Conservation (phyloP, 306 rosid genomes). For the Cicer chorassanicum region DNA sequence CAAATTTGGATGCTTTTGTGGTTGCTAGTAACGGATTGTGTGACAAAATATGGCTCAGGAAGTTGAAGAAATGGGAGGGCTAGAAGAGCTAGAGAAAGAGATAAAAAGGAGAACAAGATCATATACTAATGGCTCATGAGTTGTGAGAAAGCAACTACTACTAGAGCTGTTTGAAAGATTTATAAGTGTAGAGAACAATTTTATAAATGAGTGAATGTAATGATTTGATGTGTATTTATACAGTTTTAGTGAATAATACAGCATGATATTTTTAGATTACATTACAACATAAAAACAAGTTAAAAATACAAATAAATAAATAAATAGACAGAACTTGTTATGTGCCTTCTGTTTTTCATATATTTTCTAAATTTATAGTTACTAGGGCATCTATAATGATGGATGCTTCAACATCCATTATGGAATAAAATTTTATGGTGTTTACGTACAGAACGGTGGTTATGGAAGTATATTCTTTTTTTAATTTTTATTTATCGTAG, state of each 20-base stretch:
- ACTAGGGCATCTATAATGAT: no score
- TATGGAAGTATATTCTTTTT: no score
- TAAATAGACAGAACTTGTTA: no score
- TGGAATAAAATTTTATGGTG: no score
- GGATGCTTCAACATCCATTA: no score
- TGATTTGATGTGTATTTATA: constrained; percentile 1
- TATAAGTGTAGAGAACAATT: constrained; percentile 38
- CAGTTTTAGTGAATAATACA: neutral
- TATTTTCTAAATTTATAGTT: no score
- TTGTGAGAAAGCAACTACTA: constrained; percentile 16
- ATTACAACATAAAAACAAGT: no score
- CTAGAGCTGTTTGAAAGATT: constrained; percentile 6
- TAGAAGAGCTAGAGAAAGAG: constrained; percentile 85
- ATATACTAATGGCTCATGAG: constrained; percentile 38
- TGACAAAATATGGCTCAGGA: constrained; percentile 62
- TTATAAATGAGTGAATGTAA: constrained; percentile 24
- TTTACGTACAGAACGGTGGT: no score
- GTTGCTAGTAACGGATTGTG: constrained; percentile 1
- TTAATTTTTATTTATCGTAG: no score
- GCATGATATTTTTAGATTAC: neutral
- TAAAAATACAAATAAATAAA: no score
- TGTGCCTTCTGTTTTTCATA: no score
- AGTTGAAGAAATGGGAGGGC: constrained; percentile 86
- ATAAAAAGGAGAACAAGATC: constrained; percentile 65
- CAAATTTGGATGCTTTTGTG: neutral